Evolutionary conservation across 495 filamentous ascomycete species (phyloP).

Genomic region (Tetracladium marchalianum): DNA sequence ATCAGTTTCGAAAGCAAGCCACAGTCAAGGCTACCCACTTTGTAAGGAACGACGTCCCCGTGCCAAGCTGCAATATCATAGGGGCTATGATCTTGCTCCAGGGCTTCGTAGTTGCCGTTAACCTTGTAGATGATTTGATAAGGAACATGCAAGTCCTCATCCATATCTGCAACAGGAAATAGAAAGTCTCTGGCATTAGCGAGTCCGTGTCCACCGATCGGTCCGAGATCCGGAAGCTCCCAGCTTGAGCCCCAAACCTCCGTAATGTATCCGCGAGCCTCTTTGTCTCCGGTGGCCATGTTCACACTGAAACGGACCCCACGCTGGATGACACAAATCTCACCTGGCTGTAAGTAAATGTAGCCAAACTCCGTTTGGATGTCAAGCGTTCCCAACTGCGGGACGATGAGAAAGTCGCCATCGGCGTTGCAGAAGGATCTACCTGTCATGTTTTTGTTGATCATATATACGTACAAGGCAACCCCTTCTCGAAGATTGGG

Average conservation of each 20-base stretch:
- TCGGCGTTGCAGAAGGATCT: constrained; percentile 60
- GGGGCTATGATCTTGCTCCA: constrained; percentile 60
- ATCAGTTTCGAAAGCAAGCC: constrained; percentile 17
- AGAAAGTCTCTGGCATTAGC: constrained; percentile 66
- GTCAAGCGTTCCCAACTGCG: constrained; percentile 56
- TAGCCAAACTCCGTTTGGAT: constrained; percentile 63
- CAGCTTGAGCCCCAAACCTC: constrained; percentile 63
- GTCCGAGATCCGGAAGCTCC: constrained; percentile 58
- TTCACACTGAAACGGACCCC: constrained; percentile 56
- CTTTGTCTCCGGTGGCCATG: constrained; percentile 35
- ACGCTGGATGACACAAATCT: constrained; percentile 62
- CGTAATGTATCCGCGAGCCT: constrained; percentile 59
- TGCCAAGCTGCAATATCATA: constrained; percentile 86
- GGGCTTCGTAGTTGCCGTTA: constrained; percentile 51
- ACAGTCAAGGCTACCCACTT: constrained; percentile 40
- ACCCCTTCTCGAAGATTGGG: constrained; percentile 56
- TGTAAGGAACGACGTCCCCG: constrained; percentile 71
- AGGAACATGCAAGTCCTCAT: constrained; percentile 28
- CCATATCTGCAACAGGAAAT: constrained; percentile 54
- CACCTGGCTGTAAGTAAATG: constrained; percentile 54
- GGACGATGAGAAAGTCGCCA: constrained; percentile 62
- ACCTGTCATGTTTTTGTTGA: constrained; percentile 51
- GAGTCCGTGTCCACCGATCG: constrained; percentile 60
- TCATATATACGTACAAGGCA: constrained; percentile 56
- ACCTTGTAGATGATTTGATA: constrained; percentile 56